These are phyloP conservation scores for Cyberlindnera mississippiensis DNA, from an alignment of 805 yeast species.

Conservation along the genomic window DNA sequence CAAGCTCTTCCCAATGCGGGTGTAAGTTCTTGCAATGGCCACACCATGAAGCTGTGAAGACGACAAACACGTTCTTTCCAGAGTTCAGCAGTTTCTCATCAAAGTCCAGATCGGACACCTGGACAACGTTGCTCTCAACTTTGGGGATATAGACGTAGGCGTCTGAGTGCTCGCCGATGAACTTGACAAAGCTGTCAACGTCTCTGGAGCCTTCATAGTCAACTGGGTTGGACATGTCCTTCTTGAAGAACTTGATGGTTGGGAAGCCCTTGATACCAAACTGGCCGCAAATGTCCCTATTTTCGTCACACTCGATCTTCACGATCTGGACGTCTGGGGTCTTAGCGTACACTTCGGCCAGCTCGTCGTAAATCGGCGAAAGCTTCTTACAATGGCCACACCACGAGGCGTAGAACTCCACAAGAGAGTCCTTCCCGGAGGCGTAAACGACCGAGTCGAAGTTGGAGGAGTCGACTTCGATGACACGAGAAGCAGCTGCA, in stretches of 20 bases:
- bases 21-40: slow-evolving; percentile 46
- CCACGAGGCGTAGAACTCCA: slow-evolving; percentile 95
- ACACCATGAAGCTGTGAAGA: slow-evolving; percentile 55
- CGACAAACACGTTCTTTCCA: slow-evolving; percentile 21
- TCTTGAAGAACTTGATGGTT: slow-evolving; percentile 73
- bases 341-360: slow-evolving; percentile 61
- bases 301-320: slow-evolving; percentile 82
- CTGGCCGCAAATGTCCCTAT: slow-evolving; percentile 68
- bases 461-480: slow-evolving; percentile 27
- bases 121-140: slow-evolving; percentile 22
- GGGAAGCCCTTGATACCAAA: slow-evolving; percentile 88
- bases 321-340: slow-evolving; percentile 66
- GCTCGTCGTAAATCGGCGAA: slow-evolving; percentile 82
- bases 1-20: slow-evolving; percentile 45
- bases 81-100: slow-evolving; percentile 30
- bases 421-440: slow-evolving; percentile 67
- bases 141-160: slow-evolving; percentile 28
- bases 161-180: slow-evolving; percentile 47
- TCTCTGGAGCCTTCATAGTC: slow-evolving; percentile 67
- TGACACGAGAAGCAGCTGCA: slow-evolving; percentile 9
- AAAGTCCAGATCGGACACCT: slow-evolving; percentile 31
- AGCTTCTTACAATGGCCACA: slow-evolving; percentile 93
- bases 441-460: slow-evolving; percentile 54
- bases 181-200: slow-evolving; percentile 61
- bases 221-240: slow-evolving; percentile 53